Base-by-base conservation (phyloP, 2,329 filamentous ascomycete genomes). In the Ophiostoma quercus region DNA sequence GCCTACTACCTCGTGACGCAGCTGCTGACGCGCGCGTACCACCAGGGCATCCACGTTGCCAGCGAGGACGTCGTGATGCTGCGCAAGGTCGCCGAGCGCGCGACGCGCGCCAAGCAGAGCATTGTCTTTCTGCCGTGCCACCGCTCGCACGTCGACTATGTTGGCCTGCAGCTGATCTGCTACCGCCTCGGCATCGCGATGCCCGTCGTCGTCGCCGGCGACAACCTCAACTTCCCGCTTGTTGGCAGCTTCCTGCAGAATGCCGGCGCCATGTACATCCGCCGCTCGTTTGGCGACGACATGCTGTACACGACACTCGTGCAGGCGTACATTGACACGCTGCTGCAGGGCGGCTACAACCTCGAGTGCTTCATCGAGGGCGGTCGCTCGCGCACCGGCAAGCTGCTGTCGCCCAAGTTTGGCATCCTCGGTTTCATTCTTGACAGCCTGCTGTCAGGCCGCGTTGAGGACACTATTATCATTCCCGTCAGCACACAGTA, bases 321-420 rank as follows among this genome's bases (percentile, higher is more conserved):
- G 7, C 95, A 99, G 79, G 87, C 93, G 7, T 99, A 99, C 76
- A 93, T 99, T 75, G 95, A 99, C 78, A 96, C 92, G 0, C 78
- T 99, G 62, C 83, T 99, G 2, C 92, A 95, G 76, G 89, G 92
- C 73, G 95, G 95, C 0, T 97, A 90, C 79, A 98, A 99, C 77
- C 87, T 99, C 67, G 94, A 97, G 79, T 99, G 95, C 78, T 99
- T 99, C 75, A 96, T 99, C 71, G 95, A 99, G 80, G 95, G 95
- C 19, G 94, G 94, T 1, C 86, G 95, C 22, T 97, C 94, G 41
- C 85, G 95, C 68, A 99, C 94, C 0, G 95, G 95, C 37, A 99
- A 99, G 80, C 85, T 99, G 2, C 80, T 99, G 14, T 90, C 93
- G 2, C 95, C 95, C 0, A 98, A 98, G 77, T 98, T 98, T 74